phyloP scores from a whole-genome alignment of 2,329 filamentous ascomycete genomes.

The Fusarium metavorans region DNA sequence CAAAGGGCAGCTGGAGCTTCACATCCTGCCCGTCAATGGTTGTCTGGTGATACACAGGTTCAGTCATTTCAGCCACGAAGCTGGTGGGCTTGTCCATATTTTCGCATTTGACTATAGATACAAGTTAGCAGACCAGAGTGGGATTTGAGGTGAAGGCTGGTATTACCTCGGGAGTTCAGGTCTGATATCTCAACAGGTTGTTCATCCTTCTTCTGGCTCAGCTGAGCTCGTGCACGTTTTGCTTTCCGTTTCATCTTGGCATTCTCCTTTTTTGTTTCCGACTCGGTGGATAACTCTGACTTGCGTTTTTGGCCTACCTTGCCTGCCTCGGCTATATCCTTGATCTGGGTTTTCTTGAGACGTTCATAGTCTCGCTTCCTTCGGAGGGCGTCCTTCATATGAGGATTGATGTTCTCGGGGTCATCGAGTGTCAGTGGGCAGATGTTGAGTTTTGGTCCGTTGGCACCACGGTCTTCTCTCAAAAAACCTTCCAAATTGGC shows the following conservation, averaged over 20 bases:
- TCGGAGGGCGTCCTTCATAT: constrained; percentile 68
- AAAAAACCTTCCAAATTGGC: constrained; percentile 78
- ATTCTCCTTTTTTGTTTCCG: constrained; percentile 44
- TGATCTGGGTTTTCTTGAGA: constrained; percentile 55
- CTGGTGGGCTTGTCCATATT: constrained; percentile 52
- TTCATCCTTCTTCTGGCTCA: constrained; percentile 29
- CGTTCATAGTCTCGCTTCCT: constrained; percentile 75
- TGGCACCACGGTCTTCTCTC: constrained; percentile 66
- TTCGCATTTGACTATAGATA: constrained; percentile 61
- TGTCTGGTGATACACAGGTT: constrained; percentile 55
- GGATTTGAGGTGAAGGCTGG: neutral
- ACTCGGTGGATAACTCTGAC: constrained; percentile 41
- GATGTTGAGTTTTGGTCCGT: constrained; percentile 67
- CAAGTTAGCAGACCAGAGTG: constrained; percentile 16
- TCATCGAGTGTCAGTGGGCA: constrained; percentile 57
- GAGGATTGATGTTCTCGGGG: constrained; percentile 57
- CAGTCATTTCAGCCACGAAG: constrained; percentile 55
- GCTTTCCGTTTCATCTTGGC: constrained; percentile 40
- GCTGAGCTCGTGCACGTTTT: constrained; percentile 29
- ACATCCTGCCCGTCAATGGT: constrained; percentile 54
- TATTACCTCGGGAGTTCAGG: constrained; percentile 49
- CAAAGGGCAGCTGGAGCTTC: constrained; percentile 72
- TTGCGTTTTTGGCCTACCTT: constrained; percentile 55
- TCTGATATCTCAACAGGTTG: constrained; percentile 44
- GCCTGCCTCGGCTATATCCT: constrained; percentile 53